A percentile compares a stretch with the other conserved stretches of the same genome.
phyloP scores from a whole-genome alignment of 2,329 filamentous ascomycete species.

The Fusarium secorum region DNA sequence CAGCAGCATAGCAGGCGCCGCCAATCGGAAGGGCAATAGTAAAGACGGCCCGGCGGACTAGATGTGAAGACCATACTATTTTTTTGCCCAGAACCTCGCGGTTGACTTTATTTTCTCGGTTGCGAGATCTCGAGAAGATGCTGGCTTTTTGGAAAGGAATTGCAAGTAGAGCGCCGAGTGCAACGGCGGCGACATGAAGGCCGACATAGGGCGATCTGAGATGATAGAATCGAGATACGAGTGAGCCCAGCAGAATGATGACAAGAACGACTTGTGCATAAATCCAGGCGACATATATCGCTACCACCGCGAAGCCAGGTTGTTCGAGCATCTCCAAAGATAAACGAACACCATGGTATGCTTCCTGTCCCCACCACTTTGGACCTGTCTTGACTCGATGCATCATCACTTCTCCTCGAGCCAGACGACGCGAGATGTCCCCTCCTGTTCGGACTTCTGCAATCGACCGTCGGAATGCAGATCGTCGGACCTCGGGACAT shows the following conservation, averaged over 20 bases:
- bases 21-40: conserved; percentile 71
- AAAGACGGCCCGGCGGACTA: conserved; percentile 73
- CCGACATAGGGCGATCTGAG: conserved; percentile 72
- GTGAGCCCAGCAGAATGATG: conserved; percentile 74
- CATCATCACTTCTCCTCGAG: conserved; percentile 78
- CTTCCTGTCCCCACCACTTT: conserved; percentile 79
- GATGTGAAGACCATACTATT: conserved; percentile 75
- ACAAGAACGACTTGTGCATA: conserved; percentile 79
- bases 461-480: conserved; percentile 72
- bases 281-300: conserved; percentile 79
- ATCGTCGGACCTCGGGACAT: conserved; percentile 75
- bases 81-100: conserved; percentile 71
- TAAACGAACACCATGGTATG: conserved; percentile 73
- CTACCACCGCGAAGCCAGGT: conserved; percentile 75
- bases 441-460: conserved; percentile 66
- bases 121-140: conserved; percentile 70
- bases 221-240: conserved; percentile 73
- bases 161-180: conserved; percentile 73
- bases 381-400: conserved; percentile 76
- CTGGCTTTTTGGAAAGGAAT: conserved; percentile 78
- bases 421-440: conserved; percentile 65
- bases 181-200: conserved; percentile 69
- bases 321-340: conserved; percentile 76
- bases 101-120: conserved; percentile 66
- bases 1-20: conserved; percentile 71